phyloP scores from a whole-genome alignment of 352 stramenopile genomes.

The Elongisporangium anandrum region DNA sequence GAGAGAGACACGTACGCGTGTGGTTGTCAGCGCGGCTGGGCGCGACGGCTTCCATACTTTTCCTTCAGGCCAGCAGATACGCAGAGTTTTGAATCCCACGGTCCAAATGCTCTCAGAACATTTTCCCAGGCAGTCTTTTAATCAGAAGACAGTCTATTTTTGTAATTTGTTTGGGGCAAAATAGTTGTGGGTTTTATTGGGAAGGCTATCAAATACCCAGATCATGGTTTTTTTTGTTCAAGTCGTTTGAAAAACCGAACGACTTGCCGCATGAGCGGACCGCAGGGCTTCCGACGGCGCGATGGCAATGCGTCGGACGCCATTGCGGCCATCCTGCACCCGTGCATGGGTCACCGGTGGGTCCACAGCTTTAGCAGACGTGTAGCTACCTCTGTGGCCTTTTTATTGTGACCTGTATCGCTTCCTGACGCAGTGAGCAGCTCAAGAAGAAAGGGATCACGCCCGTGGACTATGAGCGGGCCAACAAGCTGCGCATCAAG shows the following conservation, averaged over 20 bases:
- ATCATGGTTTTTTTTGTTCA: not conserved
- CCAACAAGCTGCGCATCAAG: conserved; percentile 63
- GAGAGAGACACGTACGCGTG: not conserved
- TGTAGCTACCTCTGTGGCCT: not conserved
- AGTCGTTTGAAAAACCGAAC: not conserved
- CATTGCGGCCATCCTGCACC: conserved; percentile 58
- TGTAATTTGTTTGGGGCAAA: too few relatives aligned
- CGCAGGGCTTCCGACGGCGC: conserved; percentile 40
- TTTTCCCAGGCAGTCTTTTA: too few relatives aligned
- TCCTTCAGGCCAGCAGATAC: not conserved
- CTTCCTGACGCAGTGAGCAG: conserved; percentile 35
- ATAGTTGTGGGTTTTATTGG: too few relatives aligned
- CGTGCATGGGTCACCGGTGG: conserved; percentile 53
- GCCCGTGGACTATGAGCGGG: conserved; percentile 57
- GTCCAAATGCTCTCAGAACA: not conserved
- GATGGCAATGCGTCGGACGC: conserved; percentile 69
- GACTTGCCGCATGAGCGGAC: conserved; percentile 30
- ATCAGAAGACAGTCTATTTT: too few relatives aligned
- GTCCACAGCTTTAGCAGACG: not conserved
- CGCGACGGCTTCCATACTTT: not conserved
- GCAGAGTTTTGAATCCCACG: not conserved
- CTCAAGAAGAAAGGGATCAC: conserved; percentile 43
- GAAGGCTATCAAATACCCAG: not conserved
- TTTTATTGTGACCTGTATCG: not conserved
- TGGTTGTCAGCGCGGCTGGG: not conserved